phyloP scores from a whole-genome alignment of 2,329 filamentous ascomycete species.

The Cladosporium colombiae region DNA sequence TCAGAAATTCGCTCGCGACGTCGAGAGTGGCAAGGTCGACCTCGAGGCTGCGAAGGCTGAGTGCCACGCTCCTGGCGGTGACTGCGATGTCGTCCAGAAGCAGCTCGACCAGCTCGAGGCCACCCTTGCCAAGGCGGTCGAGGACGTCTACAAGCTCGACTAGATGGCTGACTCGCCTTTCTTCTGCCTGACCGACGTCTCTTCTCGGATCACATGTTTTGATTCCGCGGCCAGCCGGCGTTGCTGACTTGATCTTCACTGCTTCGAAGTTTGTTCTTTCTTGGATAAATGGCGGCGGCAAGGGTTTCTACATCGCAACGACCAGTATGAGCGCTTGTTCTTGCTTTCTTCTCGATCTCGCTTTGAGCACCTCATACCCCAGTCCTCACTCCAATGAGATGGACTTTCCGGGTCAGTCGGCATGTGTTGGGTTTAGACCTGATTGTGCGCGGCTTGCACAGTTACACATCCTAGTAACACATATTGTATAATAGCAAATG shows the following conservation, averaged over 20 bases:
- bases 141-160: conserved; percentile 15
- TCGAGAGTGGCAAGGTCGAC: conserved; percentile 7
- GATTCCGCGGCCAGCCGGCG: not conserved
- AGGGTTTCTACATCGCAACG: not conserved
- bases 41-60: conserved; percentile 21
- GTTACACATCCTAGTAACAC: not conserved
- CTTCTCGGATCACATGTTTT: not conserved
- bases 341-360: conserved; percentile 7
- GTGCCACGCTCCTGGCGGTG: conserved; percentile 23
- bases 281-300: not conserved
- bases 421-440: not conserved
- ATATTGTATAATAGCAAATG: not conserved
- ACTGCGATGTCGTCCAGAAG: conserved; percentile 24
- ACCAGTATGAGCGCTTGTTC: not conserved
- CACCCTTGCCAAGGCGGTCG: conserved; percentile 18
- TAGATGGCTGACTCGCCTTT: not conserved
- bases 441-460: not conserved
- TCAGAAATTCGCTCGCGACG: conserved; percentile 1
- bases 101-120: conserved; percentile 25
- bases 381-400: not conserved
- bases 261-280: not conserved
- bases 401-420: conserved; percentile 1
- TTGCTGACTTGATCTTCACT: conserved; percentile 7
- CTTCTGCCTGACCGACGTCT: conserved; percentile 1
- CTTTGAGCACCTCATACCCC: not conserved